Percentiles rank a stretch among this genome's conserved stretches.
Conservation (phyloP, 805 yeast genomes). For the Millerozyma acaciae region DNA sequence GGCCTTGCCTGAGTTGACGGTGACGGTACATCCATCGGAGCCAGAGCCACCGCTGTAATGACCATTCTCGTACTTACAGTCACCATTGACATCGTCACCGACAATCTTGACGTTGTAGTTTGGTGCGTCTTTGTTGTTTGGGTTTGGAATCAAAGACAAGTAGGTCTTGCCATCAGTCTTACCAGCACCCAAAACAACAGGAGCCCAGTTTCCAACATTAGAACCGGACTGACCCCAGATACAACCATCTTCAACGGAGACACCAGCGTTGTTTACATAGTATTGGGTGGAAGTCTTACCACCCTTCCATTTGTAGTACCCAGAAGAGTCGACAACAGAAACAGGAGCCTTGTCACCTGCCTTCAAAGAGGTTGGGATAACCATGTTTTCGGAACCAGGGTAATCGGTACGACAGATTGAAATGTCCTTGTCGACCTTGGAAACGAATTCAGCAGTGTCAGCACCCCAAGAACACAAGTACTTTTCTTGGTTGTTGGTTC, state of each 20-base stretch:
- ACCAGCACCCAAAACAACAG: constrained; percentile 77
- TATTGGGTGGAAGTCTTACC: constrained; percentile 65
- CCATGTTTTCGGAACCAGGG: constrained; percentile 82
- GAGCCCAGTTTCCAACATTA: constrained; percentile 77
- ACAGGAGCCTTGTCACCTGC: constrained; percentile 50
- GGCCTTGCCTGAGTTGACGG: constrained; percentile 81
- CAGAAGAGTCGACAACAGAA: constrained; percentile 56
- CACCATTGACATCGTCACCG: constrained; percentile 51
- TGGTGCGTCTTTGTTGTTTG: constrained; percentile 52
- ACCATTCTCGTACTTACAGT: constrained; percentile 80
- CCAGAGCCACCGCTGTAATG: constrained; percentile 65
- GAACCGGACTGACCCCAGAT: constrained; percentile 61
- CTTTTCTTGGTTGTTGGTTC: constrained; percentile 47
- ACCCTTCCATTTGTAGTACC: constrained; percentile 62
- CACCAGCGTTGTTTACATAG: constrained; percentile 77
- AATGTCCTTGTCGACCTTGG: constrained; percentile 48
- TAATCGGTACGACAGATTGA: constrained; percentile 76
- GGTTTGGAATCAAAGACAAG: constrained; percentile 74
- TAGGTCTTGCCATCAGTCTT: constrained; percentile 55
- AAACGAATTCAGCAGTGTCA: constrained; percentile 50
- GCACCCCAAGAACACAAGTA: constrained; percentile 66
- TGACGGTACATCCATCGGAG: constrained; percentile 88
- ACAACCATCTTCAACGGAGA: constrained; percentile 68
- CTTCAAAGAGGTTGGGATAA: constrained; percentile 60
- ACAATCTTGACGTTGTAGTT: constrained; percentile 43